Percentiles rank a stretch among this genome's conserved stretches.
These are phyloP conservation scores for Trichopus zeylanicus DNA, from an alignment of 116 monocot species.

Conservation along the genomic window DNA sequence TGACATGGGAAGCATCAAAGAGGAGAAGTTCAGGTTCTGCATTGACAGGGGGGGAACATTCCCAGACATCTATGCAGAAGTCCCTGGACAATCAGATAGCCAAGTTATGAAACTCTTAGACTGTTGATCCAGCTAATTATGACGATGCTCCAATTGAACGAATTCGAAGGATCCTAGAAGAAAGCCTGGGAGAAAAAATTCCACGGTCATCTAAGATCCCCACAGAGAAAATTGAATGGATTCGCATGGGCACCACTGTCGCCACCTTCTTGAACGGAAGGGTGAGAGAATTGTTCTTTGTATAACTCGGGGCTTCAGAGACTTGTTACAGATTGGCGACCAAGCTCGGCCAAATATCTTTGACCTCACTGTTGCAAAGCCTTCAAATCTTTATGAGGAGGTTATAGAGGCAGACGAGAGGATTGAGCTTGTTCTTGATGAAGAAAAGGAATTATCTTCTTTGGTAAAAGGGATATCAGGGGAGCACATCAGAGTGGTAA, in stretches of 20 bases:
- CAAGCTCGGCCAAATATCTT: constrained; percentile 91
- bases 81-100: constrained; percentile 54
- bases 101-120: constrained; percentile 77
- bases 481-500: constrained; percentile 56
- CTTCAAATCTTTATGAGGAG: constrained; percentile 90
- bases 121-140: constrained; percentile 87
- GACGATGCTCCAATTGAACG: constrained; percentile 94
- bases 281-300: constrained; percentile 92
- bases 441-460: constrained; percentile 19
- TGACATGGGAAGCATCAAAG: constrained; percentile 34
- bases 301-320: constrained; percentile 74
- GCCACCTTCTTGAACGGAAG: constrained; percentile 92
- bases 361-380: constrained; percentile 75
- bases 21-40: constrained; percentile 79
- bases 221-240: constrained; percentile 85
- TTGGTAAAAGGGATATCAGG: constrained; percentile 71
- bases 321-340: constrained; percentile 92
- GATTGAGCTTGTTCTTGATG: constrained; percentile 56
- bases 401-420: constrained; percentile 92
- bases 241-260: constrained; percentile 96
- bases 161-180: constrained; percentile 76
- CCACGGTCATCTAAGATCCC: constrained; percentile 82
- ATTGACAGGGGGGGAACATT: constrained; percentile 97
- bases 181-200: constrained; percentile 52
- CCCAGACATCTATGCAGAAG: constrained; percentile 92